phyloP scores from a whole-genome alignment of 2,329 filamentous ascomycete genomes.

The Paecilomyces sp. region DNA sequence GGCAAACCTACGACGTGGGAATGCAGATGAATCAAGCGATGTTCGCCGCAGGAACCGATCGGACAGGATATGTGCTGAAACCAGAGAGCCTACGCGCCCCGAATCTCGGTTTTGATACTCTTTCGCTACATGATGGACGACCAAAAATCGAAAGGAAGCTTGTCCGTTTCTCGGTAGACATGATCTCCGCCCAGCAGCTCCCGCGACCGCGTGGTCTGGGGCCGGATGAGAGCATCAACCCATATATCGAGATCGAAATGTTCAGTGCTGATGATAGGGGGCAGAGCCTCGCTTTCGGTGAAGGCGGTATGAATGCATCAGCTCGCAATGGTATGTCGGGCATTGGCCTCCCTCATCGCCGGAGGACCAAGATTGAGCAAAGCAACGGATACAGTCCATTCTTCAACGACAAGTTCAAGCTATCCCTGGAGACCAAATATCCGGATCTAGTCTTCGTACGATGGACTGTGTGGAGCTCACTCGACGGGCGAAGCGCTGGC shows the following conservation, averaged over 20 bases:
- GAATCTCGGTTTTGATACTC: conserved; percentile 12
- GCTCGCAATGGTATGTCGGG: conserved; percentile 58
- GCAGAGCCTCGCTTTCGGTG: conserved; percentile 60
- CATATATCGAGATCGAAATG: conserved; percentile 91
- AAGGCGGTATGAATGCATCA: conserved; percentile 60
- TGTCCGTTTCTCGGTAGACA: conserved; percentile 75
- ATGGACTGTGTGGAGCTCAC: conserved; percentile 83
- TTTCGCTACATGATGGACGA: conserved; percentile 20
- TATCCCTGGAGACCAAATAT: conserved; percentile 86
- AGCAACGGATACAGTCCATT: conserved; percentile 92
- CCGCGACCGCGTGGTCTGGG: conserved; percentile 71
- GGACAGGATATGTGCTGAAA: conserved; percentile 89
- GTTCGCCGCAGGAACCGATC: conserved; percentile 84
- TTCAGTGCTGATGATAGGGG: conserved; percentile 90
- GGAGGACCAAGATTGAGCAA: conserved; percentile 70
- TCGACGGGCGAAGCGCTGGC: conserved; percentile 64
- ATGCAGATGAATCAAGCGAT: conserved; percentile 97
- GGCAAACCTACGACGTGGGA: conserved; percentile 94
- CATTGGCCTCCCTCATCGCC: conserved; percentile 65
- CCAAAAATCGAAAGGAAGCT: conserved; percentile 69
- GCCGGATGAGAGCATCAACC: conserved; percentile 72
- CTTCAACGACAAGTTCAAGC: conserved; percentile 72
- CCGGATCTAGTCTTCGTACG: conserved; percentile 90
- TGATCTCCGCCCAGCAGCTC: conserved; percentile 91
- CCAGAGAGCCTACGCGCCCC: conserved; percentile 66